These are phyloP conservation scores for Auricularia auricula-judae DNA, from an alignment of 768 basidiomycete genomes.

Conservation along the genomic window DNA sequence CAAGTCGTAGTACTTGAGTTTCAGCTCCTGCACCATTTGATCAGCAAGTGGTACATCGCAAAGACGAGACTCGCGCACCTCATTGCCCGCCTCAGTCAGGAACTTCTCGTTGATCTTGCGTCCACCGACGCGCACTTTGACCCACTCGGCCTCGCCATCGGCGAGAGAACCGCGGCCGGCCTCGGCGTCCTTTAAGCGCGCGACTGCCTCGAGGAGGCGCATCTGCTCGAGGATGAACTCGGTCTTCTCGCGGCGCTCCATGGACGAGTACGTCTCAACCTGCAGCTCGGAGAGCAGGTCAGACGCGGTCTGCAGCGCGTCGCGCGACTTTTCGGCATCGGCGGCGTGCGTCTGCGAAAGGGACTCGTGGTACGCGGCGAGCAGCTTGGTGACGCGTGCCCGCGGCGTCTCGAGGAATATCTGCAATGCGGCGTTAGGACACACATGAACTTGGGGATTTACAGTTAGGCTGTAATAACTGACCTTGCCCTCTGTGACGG, in stretches of 20 bases:
- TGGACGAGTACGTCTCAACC: conserved; percentile 97
- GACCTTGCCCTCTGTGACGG: conserved; percentile 95
- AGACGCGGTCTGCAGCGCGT: conserved; percentile 73
- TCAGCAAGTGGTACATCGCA: not conserved
- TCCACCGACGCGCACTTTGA: conserved; percentile 82
- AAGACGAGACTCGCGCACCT: conserved; percentile 38
- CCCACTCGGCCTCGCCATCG: conserved; percentile 85
- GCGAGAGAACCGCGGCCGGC: conserved; percentile 36
- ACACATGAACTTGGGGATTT: too few species aligned
- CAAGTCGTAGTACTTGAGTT: conserved; percentile 90
- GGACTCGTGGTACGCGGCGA: conserved; percentile 77
- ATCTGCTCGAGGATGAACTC: conserved; percentile 98
- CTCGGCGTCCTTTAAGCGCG: conserved; percentile 63
- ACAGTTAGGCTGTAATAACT: conserved; percentile 11
- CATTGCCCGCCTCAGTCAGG: conserved; percentile 78
- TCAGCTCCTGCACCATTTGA: conserved; percentile 59
- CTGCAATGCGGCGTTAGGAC: conserved; percentile 26
- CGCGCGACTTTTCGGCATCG: conserved; percentile 31
- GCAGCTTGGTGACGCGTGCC: conserved; percentile 82
- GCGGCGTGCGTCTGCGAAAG: conserved; percentile 34
- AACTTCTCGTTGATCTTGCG: conserved; percentile 91
- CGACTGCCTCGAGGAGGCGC: conserved; percentile 73
- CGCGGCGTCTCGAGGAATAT: conserved; percentile 95
- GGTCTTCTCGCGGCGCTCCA: conserved; percentile 96
- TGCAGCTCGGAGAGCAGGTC: conserved; percentile 91